These are phyloP conservation scores for Colletotrichum endophyticum DNA, from an alignment of 2,329 filamentous ascomycete species.

Conservation along the genomic window DNA sequence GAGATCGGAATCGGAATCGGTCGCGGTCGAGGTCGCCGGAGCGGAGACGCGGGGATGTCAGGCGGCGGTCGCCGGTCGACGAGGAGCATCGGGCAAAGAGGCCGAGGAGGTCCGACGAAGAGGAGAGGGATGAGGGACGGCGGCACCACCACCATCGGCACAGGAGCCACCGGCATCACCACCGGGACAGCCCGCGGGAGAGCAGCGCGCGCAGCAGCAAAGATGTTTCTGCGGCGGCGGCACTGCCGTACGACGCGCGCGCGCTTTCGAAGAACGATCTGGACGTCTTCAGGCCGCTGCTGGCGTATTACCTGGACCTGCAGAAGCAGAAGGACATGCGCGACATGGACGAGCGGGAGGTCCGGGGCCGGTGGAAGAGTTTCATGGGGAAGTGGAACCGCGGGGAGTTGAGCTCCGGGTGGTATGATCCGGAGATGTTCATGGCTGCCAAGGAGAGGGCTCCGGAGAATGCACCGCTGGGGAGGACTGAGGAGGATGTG, in stretches of 20 bases:
- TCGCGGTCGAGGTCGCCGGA: slow-evolving; percentile 10
- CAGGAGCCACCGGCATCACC: neutral
- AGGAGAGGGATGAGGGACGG: neutral
- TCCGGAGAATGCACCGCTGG: neutral
- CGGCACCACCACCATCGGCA: slow-evolving; percentile 11
- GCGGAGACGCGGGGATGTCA: neutral
- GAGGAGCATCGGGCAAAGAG: neutral
- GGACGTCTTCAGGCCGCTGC: slow-evolving; percentile 69
- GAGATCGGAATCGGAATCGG: slow-evolving; percentile 28
- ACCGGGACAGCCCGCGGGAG: slow-evolving; percentile 1
- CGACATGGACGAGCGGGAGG: slow-evolving; percentile 75
- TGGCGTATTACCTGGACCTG: slow-evolving; percentile 84
- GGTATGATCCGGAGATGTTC: slow-evolving; percentile 86
- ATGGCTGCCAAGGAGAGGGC: slow-evolving; percentile 36
- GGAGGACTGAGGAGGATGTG: neutral
- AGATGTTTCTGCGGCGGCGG: neutral
- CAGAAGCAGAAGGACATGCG: slow-evolving; percentile 79
- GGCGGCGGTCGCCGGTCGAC: slow-evolving; percentile 7
- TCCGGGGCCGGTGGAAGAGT: slow-evolving; percentile 89
- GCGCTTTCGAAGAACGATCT: slow-evolving; percentile 73
- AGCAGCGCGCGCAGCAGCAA: neutral
- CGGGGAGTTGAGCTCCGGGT: slow-evolving; percentile 84
- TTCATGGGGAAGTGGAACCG: slow-evolving; percentile 93
- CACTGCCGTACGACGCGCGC: slow-evolving; percentile 70
- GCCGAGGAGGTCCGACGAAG: neutral